Base-by-base conservation (phyloP, 148 eudicot species). In the Rhododendron simsii region DNA sequence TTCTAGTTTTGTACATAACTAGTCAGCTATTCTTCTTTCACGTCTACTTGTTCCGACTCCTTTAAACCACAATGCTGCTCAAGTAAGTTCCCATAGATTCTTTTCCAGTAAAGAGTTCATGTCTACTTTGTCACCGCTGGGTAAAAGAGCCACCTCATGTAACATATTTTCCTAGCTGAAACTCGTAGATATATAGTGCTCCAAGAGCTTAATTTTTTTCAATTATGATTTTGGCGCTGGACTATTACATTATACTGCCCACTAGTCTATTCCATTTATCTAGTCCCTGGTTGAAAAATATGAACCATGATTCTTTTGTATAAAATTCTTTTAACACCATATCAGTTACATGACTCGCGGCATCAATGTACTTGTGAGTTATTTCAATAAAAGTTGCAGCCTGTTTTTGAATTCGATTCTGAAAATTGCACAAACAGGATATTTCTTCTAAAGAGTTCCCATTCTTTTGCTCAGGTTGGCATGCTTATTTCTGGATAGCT, bases 401-500 rank as follows among this genome's bases (percentile, higher is more conserved):
- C 16, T 73, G 33, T n/a, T 14, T 3, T 73, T 28, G 7, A 73
- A 30, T 28, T 65, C 13, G 30, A 28, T 73, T 73, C 77, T 12
- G 33, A 33, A 73, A 73, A 33, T 73, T 28, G 77, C 77, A 73
- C 14, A 14, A 73, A 47, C 23, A 18, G 18, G 14, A 18, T 83
- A 28, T 69, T 51, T 7, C 5, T 50, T 16, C 80, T 45, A 39
- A 39, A 77, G 77, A 30, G 37, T 26, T 61, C 41, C 55, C 2
- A 33, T 14, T 18, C 45, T 13, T 30, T 33, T 30, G 76, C 93
- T 51, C 78, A 96, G 99, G 99, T 26, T 96, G 99, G 99, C 96
- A 96, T 89, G 93, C 98, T 14, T 96, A 96, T 86, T 96, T 96
- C 85, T 96, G 99, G 99, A 94, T 96, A n/a, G 98, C 99, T 18